A percentile compares a stretch with the other conserved stretches of the same genome.
Conservation (phyloP, 169 alveolate species). For the Babesia bigemina region DNA sequence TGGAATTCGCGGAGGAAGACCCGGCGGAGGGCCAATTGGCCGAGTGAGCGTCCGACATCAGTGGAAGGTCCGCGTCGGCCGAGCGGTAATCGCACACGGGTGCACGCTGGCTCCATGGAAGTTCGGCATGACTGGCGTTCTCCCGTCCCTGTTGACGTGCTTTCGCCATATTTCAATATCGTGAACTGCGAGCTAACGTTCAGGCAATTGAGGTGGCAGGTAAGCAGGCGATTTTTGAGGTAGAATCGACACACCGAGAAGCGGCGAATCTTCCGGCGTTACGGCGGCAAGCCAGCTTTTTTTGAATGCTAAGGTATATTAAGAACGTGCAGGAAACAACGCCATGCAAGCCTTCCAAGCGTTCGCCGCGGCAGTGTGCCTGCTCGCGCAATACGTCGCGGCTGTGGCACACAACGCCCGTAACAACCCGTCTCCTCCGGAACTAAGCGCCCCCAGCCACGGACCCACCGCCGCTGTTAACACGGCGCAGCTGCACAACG, state of each 20-base stretch:
- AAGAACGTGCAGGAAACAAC: neutral
- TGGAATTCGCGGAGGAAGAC: conserved; percentile 83
- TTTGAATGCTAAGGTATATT: too few relatives aligned
- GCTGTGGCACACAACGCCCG: neutral
- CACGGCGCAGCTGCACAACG: neutral
- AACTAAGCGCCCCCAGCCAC: neutral
- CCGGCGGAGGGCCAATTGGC: neutral
- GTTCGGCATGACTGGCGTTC: neutral
- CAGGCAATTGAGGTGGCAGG: too few relatives aligned
- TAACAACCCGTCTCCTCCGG: neutral
- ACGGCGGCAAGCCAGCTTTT: too few relatives aligned
- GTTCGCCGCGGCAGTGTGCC: neutral
- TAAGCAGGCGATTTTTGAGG: too few relatives aligned
- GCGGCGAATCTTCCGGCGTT: too few relatives aligned
- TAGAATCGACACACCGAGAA: too few relatives aligned
- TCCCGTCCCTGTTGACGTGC: too few relatives aligned
- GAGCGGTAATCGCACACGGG: conserved; percentile 15
- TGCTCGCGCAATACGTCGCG: conserved; percentile 18
- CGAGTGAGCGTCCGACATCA: too few relatives aligned
- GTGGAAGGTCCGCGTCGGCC: neutral
- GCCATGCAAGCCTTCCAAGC: conserved; percentile 9
- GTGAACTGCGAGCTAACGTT: too few relatives aligned
- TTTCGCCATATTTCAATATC: too few relatives aligned
- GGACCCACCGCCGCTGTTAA: neutral
- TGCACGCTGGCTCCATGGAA: conserved; percentile 18